Evolutionary conservation across 1,284 basidiomycete genomes (phyloP), one percentile per base, ranked within the genome.

Genomic region (Athelia sp.): DNA sequence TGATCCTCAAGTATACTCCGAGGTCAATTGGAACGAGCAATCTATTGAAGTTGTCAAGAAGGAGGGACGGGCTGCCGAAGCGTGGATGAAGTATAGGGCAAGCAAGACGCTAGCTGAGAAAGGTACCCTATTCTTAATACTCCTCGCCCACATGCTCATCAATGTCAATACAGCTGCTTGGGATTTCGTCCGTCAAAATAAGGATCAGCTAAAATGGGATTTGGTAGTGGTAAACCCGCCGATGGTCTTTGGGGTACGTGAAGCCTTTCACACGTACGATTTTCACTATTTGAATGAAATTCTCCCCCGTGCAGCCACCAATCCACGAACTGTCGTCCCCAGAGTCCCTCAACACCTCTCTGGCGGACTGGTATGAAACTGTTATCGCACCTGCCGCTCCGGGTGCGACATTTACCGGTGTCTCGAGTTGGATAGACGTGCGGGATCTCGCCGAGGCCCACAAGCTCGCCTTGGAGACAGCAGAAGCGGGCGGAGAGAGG

Each of bases 101-200:
- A 74, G 71, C 35, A 87, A 88, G 69, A 77, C 75, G 10, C 65
- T 87, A 3, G 84, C 84, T 1, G 85, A 89, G 58, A 64, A 58
- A 50, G 74, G 72, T 71, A 58, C 51, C 53, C 59, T 45, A 3
- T n/a, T 19, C 44, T 18, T 9, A 11, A 13, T 13, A 29, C 22
- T 18, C 22, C 13, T 29, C 14, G 22, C n/a, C 4, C 26, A 21
- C 14, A 9, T 6, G 13, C 38, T 36, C 14, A 1, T 31, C 31
- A 24, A 13, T n/a, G n/a, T n/a, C n/a, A n/a, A n/a, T n/a, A n/a
- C n/a, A n/a, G n/a, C n/a, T n/a, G n/a, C n/a, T n/a, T 79, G 75
- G 76, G 69, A 75, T 46, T 80, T 80, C 47, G 65, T 79, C 50
- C 70, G 78, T 49, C 68, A 75, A 48, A 63, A 81, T 56, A 76